Conservation (phyloP, 306 rosid species). For the Hylodesmum podocarpum region DNA sequence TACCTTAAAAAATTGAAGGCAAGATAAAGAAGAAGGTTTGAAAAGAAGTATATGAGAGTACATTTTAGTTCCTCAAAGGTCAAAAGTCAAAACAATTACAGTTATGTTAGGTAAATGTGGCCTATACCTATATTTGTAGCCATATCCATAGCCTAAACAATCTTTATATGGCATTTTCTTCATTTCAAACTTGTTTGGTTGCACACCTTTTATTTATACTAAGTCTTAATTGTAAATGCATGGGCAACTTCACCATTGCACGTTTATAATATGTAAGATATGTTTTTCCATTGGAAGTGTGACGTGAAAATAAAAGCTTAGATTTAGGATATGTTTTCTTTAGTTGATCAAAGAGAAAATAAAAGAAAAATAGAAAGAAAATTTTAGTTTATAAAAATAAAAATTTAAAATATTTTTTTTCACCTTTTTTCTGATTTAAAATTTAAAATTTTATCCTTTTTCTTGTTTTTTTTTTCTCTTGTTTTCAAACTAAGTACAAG, state of each 20-base stretch:
- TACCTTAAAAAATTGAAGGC: constrained; percentile 26
- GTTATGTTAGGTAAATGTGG: constrained; percentile 38
- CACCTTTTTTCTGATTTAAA: no score
- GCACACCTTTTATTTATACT: constrained; percentile 23
- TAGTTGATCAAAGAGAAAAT: no score
- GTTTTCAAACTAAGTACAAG: constrained; percentile 2
- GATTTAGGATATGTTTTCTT: no score
- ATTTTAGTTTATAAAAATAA: no score
- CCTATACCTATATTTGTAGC: constrained; percentile 28
- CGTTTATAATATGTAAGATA: constrained; percentile 41
- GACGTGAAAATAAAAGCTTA: no score
- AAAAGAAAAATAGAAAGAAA: no score
- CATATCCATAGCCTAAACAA: constrained; percentile 4
- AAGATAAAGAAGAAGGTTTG: background rate
- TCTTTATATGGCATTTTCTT: constrained; percentile 13
- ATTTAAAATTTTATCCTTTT: no score
- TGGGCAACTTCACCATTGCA: constrained; percentile 42
- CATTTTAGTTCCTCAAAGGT: constrained; percentile 20
- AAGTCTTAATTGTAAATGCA: constrained; percentile 33
- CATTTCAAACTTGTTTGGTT: background rate
- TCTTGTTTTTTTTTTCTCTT: no score
- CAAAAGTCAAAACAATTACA: constrained; percentile 33
- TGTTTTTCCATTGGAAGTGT: background rate
- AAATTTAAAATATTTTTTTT: no score
- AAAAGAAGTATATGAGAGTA: background rate